Evolutionary conservation across 2,329 filamentous ascomycete species (phyloP).

Genomic region (Cucurbitaria berberidis): DNA sequence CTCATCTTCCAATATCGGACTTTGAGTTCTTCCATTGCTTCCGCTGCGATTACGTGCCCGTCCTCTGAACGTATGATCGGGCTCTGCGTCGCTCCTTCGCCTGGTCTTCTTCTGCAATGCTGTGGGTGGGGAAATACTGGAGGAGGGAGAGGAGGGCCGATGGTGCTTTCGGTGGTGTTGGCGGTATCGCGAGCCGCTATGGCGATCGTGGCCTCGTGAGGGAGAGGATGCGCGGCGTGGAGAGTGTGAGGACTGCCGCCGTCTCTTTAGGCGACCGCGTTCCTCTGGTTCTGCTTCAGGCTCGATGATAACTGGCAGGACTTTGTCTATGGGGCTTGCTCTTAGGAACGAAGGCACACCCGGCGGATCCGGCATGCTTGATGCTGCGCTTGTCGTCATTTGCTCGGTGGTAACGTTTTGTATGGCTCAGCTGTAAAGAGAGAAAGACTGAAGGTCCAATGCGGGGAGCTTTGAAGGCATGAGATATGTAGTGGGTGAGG

Average conservation of each 20-base stretch:
- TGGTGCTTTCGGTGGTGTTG: slow-evolving; percentile 43
- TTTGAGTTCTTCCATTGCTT: slow-evolving; percentile 24
- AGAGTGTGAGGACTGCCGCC: slow-evolving; percentile 38
- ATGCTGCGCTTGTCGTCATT: neutral
- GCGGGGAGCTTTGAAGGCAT: slow-evolving; percentile 5
- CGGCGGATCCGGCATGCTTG: slow-evolving; percentile 3
- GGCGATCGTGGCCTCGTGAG: slow-evolving; percentile 44
- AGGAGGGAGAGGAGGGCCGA: slow-evolving; percentile 32
- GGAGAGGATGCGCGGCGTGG: slow-evolving; percentile 39
- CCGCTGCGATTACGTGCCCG: slow-evolving; percentile 36
- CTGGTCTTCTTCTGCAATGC: slow-evolving; percentile 31
- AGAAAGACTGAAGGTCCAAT: slow-evolving; percentile 1
- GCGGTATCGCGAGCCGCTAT: slow-evolving; percentile 37
- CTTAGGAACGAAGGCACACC: neutral
- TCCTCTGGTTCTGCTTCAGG: slow-evolving; percentile 45
- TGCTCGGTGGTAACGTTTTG: neutral
- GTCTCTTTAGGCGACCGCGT: slow-evolving; percentile 43
- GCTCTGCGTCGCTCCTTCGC: slow-evolving; percentile 44
- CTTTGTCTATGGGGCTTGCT: slow-evolving; percentile 53
- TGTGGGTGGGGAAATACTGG: slow-evolving; percentile 31
- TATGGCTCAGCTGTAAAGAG: slow-evolving; percentile 14
- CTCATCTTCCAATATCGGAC: slow-evolving; percentile 31
- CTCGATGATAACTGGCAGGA: slow-evolving; percentile 49
- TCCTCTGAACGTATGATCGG: slow-evolving; percentile 44
- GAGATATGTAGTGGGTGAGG: slow-evolving; percentile 12